A percentile compares a stretch with the other conserved stretches of the same genome.
phyloP scores from a whole-genome alignment of 2,329 filamentous ascomycete genomes.

The Xylaria sp. region DNA sequence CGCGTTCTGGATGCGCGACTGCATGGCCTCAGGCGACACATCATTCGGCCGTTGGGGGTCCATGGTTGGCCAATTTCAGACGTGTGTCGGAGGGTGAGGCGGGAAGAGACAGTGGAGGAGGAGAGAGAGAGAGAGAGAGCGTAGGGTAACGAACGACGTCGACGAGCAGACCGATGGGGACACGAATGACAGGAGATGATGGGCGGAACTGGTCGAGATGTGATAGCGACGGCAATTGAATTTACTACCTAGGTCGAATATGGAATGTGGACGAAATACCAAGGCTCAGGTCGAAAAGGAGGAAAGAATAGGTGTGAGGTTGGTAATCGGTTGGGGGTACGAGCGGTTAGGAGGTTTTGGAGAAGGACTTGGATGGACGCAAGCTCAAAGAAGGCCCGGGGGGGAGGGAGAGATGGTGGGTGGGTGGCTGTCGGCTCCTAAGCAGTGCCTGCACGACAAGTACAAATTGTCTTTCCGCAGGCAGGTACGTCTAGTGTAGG shows the following conservation, averaged over 20 bases:
- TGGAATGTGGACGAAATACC: conserved; percentile 25
- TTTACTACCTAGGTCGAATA: conserved; percentile 13
- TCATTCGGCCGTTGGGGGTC: conserved; percentile 55
- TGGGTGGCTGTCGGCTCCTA: conserved; percentile 16
- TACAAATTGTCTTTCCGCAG: background rate
- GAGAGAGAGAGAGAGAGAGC: background rate
- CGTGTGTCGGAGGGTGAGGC: background rate
- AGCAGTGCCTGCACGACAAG: background rate
- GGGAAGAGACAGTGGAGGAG: background rate
- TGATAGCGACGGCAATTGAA: conserved; percentile 21
- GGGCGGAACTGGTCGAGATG: conserved; percentile 4
- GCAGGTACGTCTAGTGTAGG: background rate
- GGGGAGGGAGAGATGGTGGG: conserved; percentile 7
- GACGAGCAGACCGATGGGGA: conserved; percentile 1
- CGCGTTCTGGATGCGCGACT: conserved; percentile 86
- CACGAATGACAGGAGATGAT: conserved; percentile 1
- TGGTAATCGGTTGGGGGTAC: conserved; percentile 31
- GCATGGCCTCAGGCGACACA: conserved; percentile 72
- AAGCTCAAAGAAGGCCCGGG: conserved; percentile 26
- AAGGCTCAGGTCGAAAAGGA: conserved; percentile 24
- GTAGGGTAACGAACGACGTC: conserved; percentile 8
- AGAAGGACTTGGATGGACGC: conserved; percentile 20
- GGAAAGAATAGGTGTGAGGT: conserved; percentile 28
- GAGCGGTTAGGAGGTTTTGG: conserved; percentile 25
- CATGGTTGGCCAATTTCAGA: conserved; percentile 40